These are phyloP conservation scores for Euptelea pleiosperma DNA, from an alignment of 164 flowering plant genomes.

Conservation along the genomic window DNA sequence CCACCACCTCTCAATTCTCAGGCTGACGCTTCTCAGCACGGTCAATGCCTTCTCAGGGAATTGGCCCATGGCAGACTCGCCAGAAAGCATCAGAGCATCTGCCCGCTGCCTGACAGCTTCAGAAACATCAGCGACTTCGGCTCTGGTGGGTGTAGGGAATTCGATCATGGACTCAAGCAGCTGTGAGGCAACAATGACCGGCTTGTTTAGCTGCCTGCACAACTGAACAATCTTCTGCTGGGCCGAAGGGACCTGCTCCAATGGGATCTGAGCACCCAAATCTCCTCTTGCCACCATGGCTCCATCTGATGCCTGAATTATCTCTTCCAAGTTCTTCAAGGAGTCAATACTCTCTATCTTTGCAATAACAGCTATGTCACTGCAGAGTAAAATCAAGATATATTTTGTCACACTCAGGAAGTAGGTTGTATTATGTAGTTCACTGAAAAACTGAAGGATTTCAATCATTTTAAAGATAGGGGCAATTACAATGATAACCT, in stretches of 20 bases:
- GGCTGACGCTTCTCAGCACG: slow-evolving; percentile 84
- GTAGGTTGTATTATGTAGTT: background rate
- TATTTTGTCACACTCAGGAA: background rate
- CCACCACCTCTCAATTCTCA: slow-evolving; percentile 95
- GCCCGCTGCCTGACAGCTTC: slow-evolving; percentile 92
- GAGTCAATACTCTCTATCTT: slow-evolving; percentile 97
- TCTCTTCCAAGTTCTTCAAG: slow-evolving; percentile 81
- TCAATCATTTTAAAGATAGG: no score
- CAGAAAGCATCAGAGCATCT: slow-evolving; percentile 98
- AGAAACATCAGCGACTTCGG: slow-evolving; percentile 98
- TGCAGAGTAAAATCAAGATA: slow-evolving; percentile 32
- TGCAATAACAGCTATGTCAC: slow-evolving; percentile 83
- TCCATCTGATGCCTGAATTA: slow-evolving; percentile 88
- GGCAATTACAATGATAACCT: no score
- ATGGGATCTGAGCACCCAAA: slow-evolving; percentile 93
- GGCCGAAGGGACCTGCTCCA: slow-evolving; percentile 94
- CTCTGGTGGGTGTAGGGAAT: slow-evolving; percentile 96
- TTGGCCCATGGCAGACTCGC: slow-evolving; percentile 98
- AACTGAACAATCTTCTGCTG: slow-evolving; percentile 79
- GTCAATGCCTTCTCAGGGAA: slow-evolving; percentile 87
- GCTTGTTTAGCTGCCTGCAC: slow-evolving; percentile 87
- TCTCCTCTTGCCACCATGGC: slow-evolving; percentile 99
- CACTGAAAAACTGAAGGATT: no score
- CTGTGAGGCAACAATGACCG: slow-evolving; percentile 96
- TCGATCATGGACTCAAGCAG: slow-evolving; percentile 97